These are phyloP conservation scores for Pichia sp. DNA, from an alignment of 1,139 yeast species.

Conservation along the genomic window DNA sequence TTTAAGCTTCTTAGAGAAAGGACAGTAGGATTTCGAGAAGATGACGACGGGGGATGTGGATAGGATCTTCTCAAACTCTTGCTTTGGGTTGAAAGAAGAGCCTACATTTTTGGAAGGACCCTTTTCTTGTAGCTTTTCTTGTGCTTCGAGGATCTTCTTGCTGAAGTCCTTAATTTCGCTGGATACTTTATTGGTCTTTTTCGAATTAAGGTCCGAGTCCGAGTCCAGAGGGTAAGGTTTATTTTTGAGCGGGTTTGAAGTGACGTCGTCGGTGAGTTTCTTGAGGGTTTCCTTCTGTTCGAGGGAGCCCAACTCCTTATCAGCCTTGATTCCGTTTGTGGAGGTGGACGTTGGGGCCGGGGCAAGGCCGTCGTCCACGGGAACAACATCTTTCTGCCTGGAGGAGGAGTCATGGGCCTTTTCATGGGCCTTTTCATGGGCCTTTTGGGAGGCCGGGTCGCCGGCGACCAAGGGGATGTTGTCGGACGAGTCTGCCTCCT, in stretches of 20 bases:
- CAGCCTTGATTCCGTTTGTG: conserved; percentile 9
- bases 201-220: not conserved
- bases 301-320: conserved; percentile 8
- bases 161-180: not conserved
- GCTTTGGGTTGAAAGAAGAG: conserved; percentile 14
- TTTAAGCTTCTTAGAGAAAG: conserved; percentile 70
- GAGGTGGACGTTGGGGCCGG: not conserved
- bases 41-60: conserved; percentile 64
- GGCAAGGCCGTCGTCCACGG: not conserved
- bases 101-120: conserved; percentile 12
- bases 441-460: conserved; percentile 18
- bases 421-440: conserved; percentile 7
- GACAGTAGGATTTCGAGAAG: conserved; percentile 70
- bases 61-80: conserved; percentile 30
- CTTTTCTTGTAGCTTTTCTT: conserved; percentile 12
- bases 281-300: conserved; percentile 9
- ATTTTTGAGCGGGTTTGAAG: not conserved
- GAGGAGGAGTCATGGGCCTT: not conserved
- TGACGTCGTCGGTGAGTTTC: not conserved
- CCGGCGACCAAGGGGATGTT: conserved; percentile 23
- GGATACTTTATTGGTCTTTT: too few species aligned
- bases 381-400: not conserved
- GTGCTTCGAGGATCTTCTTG: conserved; percentile 11
- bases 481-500: conserved; percentile 24
- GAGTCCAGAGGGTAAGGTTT: not conserved